Conservation (phyloP, 306 rosid species). For the Vigna radiata region DNA sequence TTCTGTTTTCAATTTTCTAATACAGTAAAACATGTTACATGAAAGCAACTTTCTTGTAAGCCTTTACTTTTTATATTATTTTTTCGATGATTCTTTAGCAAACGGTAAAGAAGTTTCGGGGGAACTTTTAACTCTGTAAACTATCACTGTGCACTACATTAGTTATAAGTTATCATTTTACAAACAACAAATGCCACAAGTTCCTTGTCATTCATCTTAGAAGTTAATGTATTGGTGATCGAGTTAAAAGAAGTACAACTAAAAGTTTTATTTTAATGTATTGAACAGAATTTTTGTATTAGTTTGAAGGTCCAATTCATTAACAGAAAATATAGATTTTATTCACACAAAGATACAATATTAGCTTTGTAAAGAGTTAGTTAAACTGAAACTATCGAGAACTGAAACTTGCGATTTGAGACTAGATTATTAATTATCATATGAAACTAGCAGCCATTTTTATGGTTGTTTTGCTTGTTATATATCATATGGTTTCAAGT, state of each 20-base stretch:
- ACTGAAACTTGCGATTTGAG: conserved; percentile 29
- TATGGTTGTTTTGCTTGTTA: conserved; percentile 24
- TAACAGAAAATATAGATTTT: background rate
- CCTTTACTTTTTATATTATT: conserved; percentile 25
- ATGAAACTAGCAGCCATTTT: conserved; percentile 17
- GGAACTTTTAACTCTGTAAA: conserved; percentile 15
- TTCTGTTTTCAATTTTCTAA: conserved; percentile 17
- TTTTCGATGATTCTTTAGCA: conserved; percentile 14
- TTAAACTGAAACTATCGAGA: background rate
- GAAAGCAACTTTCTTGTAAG: conserved; percentile 4
- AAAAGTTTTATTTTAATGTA: conserved; percentile 12
- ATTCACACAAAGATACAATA: background rate
- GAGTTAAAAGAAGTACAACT: conserved; percentile 15
- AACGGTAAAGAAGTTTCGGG: conserved; percentile 20
- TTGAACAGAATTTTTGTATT: conserved; percentile 6
- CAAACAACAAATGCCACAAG: background rate
- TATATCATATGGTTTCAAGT: conserved; percentile 1
- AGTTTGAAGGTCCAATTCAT: background rate
- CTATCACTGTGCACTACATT: conserved; percentile 3
- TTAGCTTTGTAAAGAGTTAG: conserved; percentile 11
- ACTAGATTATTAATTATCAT: conserved; percentile 16
- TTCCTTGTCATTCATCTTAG: conserved; percentile 2
- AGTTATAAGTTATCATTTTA: conserved; percentile 3
- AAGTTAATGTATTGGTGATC: conserved; percentile 8
- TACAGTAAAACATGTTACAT: conserved; percentile 3